Evolutionary conservation across 257 asterid genomes (phyloP), one percentile per base, ranked within the genome.

Genomic region (Capsicum baccatum): DNA sequence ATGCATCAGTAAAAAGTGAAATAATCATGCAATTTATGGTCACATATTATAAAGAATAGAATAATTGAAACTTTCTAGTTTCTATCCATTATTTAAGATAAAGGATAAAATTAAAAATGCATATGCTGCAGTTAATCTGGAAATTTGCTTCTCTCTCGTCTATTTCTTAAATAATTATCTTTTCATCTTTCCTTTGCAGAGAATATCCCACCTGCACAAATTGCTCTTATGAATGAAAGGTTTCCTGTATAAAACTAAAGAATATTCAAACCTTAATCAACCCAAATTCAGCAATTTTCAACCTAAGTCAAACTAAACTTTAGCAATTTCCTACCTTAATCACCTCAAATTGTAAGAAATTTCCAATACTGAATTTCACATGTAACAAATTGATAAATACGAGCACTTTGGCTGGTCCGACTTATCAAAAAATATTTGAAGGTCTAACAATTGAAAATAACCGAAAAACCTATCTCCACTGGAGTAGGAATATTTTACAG

Each of bases 1-100:
- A 81, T 52, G 48, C 63, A 76, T 13, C 59, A 76, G 63, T 26
- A 52, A 76, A 26, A 76, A 52, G 26, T 52, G 26, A 76, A 52
- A 76, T 13, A 52, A 54, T 21, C 9, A 52, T 3, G 19, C 81
- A 76, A 14, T 76, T 52, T 52, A 1, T 13, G 63, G 62, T 76
- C 44, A 19, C 50, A 42, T 5, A 26, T 8, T 21, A 64, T 64
- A 19, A 39, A 63, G 21, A 42, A 64, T 8, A 10, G 44, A 74
- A 37, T 74, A 19, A 0, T 73, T 48, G 80, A 73, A 73, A 48
- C 37, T 37, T 17, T 71, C 47, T 12, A 74, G 50, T 44, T 50
- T 52, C 80, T 48, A 42, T 48, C 80, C 60, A 2, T 13, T n/a
- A 50, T 19, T 11, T 48, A 47, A 12, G 12, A 74, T 73, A 15